A percentile compares a stretch with the other conserved stretches of the same genome.
These are phyloP conservation scores for Calycina herbarum DNA, from an alignment of 2,329 filamentous ascomycete species.

Conservation along the genomic window DNA sequence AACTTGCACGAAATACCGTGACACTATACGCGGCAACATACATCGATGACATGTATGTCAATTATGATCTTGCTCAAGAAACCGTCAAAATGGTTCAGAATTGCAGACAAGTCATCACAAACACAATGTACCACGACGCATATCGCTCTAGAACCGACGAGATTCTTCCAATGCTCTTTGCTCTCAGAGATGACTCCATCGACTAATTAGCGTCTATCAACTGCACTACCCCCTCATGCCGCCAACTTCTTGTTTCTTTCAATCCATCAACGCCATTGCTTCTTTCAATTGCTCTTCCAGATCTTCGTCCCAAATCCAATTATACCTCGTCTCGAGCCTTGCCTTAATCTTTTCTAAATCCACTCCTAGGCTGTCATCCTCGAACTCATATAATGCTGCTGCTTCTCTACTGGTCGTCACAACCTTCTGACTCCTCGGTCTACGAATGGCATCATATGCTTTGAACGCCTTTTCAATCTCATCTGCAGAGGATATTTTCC, in stretches of 20 bases:
- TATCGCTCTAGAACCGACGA: constrained; percentile 72
- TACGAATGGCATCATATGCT: constrained; percentile 51
- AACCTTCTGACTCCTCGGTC: constrained; percentile 38
- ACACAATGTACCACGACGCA: constrained; percentile 84
- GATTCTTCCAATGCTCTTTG: constrained; percentile 74
- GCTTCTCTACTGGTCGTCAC: constrained; percentile 35
- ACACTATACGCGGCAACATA: constrained; percentile 85
- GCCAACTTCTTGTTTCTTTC: not conserved
- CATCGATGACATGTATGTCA: constrained; percentile 90
- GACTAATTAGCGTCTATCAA: constrained; percentile 43
- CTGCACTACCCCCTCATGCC: not conserved
- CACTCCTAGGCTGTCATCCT: constrained; percentile 40
- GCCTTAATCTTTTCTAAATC: constrained; percentile 41
- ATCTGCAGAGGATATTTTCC: constrained; percentile 37
- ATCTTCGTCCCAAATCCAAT: constrained; percentile 42
- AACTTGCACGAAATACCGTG: constrained; percentile 74
- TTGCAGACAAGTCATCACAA: constrained; percentile 81
- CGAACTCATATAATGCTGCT: constrained; percentile 45
- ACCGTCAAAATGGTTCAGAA: constrained; percentile 74
- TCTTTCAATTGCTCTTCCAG: constrained; percentile 40
- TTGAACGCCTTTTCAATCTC: constrained; percentile 48
- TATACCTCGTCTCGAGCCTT: constrained; percentile 38
- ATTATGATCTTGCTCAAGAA: constrained; percentile 69
- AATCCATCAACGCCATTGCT: constrained; percentile 40
- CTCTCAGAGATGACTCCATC: constrained; percentile 67